phyloP scores from a whole-genome alignment of 2,329 filamentous ascomycete genomes.

The Apiospora marii region DNA sequence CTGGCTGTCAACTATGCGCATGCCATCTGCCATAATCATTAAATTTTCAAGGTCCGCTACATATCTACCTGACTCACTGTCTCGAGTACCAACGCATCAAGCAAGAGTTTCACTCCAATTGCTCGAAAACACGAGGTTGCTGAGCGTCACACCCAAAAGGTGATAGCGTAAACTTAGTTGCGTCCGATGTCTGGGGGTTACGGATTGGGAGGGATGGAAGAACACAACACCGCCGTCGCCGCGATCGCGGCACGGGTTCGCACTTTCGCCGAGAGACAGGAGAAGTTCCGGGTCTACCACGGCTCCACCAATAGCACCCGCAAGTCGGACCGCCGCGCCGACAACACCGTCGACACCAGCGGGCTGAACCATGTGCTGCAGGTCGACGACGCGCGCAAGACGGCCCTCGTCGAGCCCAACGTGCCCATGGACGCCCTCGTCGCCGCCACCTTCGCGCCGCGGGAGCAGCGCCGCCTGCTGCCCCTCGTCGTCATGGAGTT shows the following conservation, averaged over 20 bases:
- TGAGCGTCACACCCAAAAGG: background rate
- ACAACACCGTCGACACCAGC: conserved; percentile 73
- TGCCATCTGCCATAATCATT: background rate
- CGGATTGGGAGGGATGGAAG: conserved; percentile 46
- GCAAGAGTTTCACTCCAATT: background rate
- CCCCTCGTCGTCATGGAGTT: conserved; percentile 77
- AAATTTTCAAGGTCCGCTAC: background rate
- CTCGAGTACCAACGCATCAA: background rate
- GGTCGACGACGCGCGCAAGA: conserved; percentile 61
- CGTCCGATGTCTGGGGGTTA: background rate
- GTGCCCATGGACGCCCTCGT: conserved; percentile 73
- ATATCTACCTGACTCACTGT: background rate
- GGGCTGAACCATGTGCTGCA: conserved; percentile 67
- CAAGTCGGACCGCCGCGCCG: conserved; percentile 54
- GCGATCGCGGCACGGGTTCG: conserved; percentile 52
- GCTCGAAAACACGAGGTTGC: background rate
- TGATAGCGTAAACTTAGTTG: conserved; percentile 6
- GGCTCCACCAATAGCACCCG: conserved; percentile 81
- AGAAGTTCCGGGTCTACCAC: conserved; percentile 78
- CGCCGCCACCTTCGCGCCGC: conserved; percentile 57
- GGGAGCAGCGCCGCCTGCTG: conserved; percentile 55
- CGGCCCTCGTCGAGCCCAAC: conserved; percentile 73
- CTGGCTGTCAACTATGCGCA: background rate
- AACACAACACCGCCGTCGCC: conserved; percentile 53
- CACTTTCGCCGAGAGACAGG: conserved; percentile 51